Evolutionary conservation across 768 basidiomycete genomes (phyloP).

Genomic region (Mycena alexandri): DNA sequence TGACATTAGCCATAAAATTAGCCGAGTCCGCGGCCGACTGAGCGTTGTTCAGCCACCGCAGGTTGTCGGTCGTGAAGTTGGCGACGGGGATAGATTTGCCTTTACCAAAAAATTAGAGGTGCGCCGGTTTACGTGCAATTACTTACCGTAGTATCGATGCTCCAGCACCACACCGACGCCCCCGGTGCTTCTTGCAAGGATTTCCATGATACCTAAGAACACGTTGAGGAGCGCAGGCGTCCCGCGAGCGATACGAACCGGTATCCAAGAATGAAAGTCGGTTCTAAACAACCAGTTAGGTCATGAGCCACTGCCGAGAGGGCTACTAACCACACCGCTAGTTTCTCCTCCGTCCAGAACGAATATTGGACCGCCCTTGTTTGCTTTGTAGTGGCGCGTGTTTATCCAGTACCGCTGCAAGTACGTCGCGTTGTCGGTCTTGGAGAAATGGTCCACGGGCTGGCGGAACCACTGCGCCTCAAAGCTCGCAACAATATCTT

Average conservation of each 20-base stretch:
- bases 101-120: constrained; percentile 41
- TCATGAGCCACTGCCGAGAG: constrained; percentile 49
- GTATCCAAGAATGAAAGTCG: constrained; percentile 75
- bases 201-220: constrained; percentile 76
- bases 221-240: neutral
- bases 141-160: constrained; percentile 88
- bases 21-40: constrained; percentile 94
- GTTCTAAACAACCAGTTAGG: constrained; percentile 46
- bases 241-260: constrained; percentile 42
- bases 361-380: constrained; percentile 84
- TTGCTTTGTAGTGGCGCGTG: constrained; percentile 79
- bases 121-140: constrained; percentile 18
- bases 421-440: constrained; percentile 70
- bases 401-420: constrained; percentile 95
- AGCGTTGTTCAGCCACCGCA: constrained; percentile 91
- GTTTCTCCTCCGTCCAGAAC: constrained; percentile 96
- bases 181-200: constrained; percentile 85
- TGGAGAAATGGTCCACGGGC: constrained; percentile 86
- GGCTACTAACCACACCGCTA: constrained; percentile 74
- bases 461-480: constrained; percentile 81
- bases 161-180: constrained; percentile 94
- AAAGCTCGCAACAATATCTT: constrained; percentile 55
- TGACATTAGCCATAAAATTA: constrained; percentile 87
- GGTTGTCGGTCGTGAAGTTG: constrained; percentile 84
- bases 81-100: constrained; percentile 81